phyloP scores from a whole-genome alignment of 2,329 filamentous ascomycete species.

The Diaporthe sp. region DNA sequence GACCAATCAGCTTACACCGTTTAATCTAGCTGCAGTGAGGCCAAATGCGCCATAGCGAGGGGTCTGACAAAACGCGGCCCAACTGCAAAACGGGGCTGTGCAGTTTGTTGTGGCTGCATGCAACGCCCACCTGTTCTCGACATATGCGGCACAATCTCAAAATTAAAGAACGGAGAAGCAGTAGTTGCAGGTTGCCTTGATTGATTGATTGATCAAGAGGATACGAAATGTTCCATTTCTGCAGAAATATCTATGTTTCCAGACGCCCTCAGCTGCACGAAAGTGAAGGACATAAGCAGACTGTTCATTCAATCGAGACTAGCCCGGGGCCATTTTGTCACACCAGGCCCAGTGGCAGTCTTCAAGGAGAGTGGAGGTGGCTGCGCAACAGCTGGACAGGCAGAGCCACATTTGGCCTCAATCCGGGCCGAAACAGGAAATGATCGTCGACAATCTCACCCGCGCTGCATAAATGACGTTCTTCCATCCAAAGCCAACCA shows the following conservation, averaged over 20 bases:
- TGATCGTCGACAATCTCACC: background rate
- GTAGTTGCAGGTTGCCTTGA: background rate
- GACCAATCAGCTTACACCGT: constrained; percentile 23
- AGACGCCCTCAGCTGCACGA: background rate
- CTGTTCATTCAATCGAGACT: background rate
- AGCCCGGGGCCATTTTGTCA: background rate
- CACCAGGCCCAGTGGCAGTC: background rate
- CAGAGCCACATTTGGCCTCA: constrained; percentile 29
- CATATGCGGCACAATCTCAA: background rate
- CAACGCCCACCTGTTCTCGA: background rate
- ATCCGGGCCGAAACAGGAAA: constrained; percentile 2
- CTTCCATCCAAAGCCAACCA: background rate
- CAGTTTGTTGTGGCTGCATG: background rate
- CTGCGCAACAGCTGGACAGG: constrained; percentile 19
- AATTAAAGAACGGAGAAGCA: too few species aligned
- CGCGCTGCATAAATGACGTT: constrained; percentile 12
- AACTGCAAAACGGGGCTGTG: background rate
- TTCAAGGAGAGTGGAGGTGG: constrained; percentile 5
- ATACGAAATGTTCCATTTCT: too few species aligned
- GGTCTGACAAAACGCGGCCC: background rate
- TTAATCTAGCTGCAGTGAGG: constrained; percentile 16
- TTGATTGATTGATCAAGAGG: too few species aligned
- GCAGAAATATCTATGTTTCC: background rate
- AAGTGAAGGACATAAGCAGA: background rate
- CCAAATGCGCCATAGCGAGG: constrained; percentile 21